phyloP scores from a whole-genome alignment of 257 asterid species.

The Penstemon eatonii region DNA sequence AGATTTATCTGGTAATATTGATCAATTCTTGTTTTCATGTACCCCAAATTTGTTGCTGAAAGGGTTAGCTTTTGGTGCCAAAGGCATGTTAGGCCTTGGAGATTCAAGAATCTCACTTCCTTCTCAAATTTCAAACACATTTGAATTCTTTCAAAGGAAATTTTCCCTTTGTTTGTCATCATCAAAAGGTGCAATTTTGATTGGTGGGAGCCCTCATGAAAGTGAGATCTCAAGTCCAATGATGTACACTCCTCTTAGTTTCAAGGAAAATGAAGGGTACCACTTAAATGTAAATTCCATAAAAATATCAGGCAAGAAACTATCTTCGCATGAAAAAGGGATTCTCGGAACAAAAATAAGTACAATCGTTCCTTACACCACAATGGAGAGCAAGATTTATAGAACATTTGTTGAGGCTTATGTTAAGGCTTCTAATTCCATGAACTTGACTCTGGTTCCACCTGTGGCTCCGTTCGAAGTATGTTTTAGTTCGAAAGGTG shows the following conservation, averaged over 20 bases:
- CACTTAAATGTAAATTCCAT: constrained; percentile 56
- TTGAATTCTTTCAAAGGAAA: constrained; percentile 63
- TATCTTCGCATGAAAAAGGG: constrained; percentile 38
- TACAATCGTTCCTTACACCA: constrained; percentile 58
- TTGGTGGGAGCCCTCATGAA: constrained; percentile 58
- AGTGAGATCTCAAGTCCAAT: constrained; percentile 45
- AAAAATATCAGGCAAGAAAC: constrained; percentile 51
- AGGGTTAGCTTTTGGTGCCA: constrained; percentile 55
- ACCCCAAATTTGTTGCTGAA: constrained; percentile 47
- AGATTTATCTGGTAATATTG: constrained; percentile 45
- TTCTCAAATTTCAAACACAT: constrained; percentile 51
- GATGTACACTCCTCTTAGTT: constrained; percentile 58
- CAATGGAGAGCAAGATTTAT: constrained; percentile 53
- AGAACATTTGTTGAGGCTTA: constrained; percentile 47
- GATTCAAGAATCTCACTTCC: constrained; percentile 66
- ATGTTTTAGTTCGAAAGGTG: constrained; percentile 56
- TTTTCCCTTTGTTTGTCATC: constrained; percentile 64
- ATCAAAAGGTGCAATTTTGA: constrained; percentile 51
- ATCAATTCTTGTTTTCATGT: constrained; percentile 57
- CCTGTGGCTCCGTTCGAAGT: constrained; percentile 63
- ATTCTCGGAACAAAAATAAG: constrained; percentile 48
- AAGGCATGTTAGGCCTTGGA: constrained; percentile 72
- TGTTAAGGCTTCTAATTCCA: constrained; percentile 39
- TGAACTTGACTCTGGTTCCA: constrained; percentile 50
- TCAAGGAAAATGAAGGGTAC: constrained; percentile 44